Percentiles rank a stretch among this genome's conserved stretches.
Evolutionary conservation across 345 rosid genomes (phyloP).

Genomic region (Ailanthus altissimus): DNA sequence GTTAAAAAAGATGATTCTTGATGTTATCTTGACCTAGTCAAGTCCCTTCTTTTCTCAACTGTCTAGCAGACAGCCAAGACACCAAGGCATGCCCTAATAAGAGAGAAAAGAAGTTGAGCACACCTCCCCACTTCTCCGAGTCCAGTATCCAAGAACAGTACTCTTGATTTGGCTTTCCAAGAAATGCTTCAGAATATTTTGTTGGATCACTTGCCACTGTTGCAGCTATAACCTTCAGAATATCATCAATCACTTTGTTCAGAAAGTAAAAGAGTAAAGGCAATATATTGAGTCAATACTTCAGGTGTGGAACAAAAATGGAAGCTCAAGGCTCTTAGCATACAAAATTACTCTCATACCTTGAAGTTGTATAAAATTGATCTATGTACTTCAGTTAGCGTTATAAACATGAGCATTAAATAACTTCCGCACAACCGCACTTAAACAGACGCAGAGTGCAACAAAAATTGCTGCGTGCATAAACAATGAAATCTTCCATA

Average conservation of each 20-base stretch:
- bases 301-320: not conserved
- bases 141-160: constrained; percentile 93
- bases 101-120: constrained; percentile 19
- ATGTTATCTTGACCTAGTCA: not conserved
- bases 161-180: constrained; percentile 71
- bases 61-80: not conserved
- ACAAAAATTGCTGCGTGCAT: not conserved
- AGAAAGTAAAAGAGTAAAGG: constrained; percentile 14
- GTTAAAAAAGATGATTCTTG: not conserved
- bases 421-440: not conserved
- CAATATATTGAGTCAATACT: not conserved
- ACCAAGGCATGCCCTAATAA: constrained; percentile 6
- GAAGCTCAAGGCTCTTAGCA: not conserved
- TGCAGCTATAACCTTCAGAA: constrained; percentile 83
- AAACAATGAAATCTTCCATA: not conserved
- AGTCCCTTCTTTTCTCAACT: not conserved
- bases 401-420: too few relatives aligned
- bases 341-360: not conserved
- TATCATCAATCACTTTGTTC: constrained; percentile 4
- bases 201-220: constrained; percentile 74
- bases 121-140: constrained; percentile 98
- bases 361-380: not conserved
- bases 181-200: constrained; percentile 85
- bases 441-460: not conserved
- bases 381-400: not conserved